Percentiles rank a stretch among this genome's conserved stretches.
Conservation (phyloP, 306 rosid genomes). For the Gleditsia sinensis region DNA sequence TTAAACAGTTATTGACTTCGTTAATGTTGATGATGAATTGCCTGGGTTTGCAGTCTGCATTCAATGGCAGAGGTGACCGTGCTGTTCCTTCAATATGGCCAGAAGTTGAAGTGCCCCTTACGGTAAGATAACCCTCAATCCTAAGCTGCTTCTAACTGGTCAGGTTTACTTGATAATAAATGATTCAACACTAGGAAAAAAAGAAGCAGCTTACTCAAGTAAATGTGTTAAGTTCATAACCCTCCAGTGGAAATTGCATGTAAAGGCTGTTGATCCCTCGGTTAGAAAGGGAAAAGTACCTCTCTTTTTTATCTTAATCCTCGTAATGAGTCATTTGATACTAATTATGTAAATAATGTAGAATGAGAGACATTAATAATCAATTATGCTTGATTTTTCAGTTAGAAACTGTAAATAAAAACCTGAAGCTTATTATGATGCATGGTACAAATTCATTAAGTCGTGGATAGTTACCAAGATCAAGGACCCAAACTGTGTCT, state of each 20-base stretch:
- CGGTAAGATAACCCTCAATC: conserved; percentile 48
- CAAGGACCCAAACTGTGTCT: conserved; percentile 79
- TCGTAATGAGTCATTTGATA: neutral
- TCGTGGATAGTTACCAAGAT: conserved; percentile 92
- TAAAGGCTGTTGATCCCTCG: conserved; percentile 79
- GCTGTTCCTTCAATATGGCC: conserved; percentile 87
- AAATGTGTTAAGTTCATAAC: neutral
- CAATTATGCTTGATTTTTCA: conserved; percentile 38
- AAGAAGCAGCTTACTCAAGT: neutral
- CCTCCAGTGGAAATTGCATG: conserved; percentile 67
- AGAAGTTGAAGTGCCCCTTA: conserved; percentile 82
- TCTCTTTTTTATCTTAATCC: conserved; percentile 2
- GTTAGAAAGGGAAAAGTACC: conserved; percentile 42
- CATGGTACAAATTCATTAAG: conserved; percentile 84
- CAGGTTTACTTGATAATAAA: neutral
- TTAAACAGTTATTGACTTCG: conserved; percentile 13
- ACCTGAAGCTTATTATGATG: conserved; percentile 79
- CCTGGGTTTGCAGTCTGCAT: conserved; percentile 71
- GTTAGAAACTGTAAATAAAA: conserved; percentile 78
- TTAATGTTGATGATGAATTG: conserved; percentile 33
- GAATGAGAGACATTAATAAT: no score
- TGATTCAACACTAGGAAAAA: neutral
- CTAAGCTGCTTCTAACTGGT: conserved; percentile 6
- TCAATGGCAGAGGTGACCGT: conserved; percentile 85
- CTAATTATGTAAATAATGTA: neutral